phyloP scores from a whole-genome alignment of 2,329 filamentous ascomycete genomes.

The Onygenales sp. region DNA sequence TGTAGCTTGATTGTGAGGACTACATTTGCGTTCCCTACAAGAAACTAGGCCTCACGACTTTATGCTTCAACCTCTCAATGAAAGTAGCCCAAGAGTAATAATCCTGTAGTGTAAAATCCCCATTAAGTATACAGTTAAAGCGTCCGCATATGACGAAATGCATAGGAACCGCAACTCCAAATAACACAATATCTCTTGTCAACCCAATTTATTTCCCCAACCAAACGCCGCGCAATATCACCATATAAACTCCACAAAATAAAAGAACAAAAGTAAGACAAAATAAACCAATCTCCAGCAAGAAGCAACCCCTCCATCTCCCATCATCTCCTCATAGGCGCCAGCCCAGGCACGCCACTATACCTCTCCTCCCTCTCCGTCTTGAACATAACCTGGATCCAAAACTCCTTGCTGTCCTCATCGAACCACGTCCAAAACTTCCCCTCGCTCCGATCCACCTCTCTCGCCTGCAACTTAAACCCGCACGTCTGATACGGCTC shows the following conservation, averaged over 20 bases:
- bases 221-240: background rate
- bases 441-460: slow-evolving; percentile 82
- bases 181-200: no score
- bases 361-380: slow-evolving; percentile 93
- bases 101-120: no score
- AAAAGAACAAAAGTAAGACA: background rate
- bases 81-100: no score
- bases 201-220: background rate
- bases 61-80: no score
- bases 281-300: background rate
- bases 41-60: no score
- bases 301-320: background rate
- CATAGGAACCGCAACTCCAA: background rate
- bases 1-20: no score
- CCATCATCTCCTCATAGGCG: slow-evolving; percentile 27
- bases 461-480: slow-evolving; percentile 89
- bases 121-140: background rate
- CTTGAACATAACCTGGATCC: slow-evolving; percentile 96
- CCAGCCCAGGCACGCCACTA: slow-evolving; percentile 56
- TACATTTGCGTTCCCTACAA: no score
- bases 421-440: slow-evolving; percentile 94
- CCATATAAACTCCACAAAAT: background rate
- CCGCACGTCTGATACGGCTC: slow-evolving; percentile 97
- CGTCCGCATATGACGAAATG: background rate
- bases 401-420: slow-evolving; percentile 91